Percentiles rank a stretch among this genome's conserved stretches.
Evolutionary conservation across 2,329 filamentous ascomycete species (phyloP).

Genomic region (Cercospora beticola): DNA sequence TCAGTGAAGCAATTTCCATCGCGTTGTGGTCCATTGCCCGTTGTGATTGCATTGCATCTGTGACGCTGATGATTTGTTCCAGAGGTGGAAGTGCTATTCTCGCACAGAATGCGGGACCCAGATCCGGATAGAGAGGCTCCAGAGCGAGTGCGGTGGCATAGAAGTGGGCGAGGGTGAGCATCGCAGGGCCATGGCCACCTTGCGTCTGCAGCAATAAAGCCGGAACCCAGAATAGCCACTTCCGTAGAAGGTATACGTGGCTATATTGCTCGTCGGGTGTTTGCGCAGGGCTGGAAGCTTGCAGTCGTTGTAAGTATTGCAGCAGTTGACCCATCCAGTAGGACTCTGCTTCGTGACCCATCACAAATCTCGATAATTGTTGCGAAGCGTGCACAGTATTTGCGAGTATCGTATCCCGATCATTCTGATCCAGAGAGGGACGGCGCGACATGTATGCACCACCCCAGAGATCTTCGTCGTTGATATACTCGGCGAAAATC

Average conservation of each 20-base stretch:
- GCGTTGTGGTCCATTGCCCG: conserved; percentile 44
- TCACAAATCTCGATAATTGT: conserved; percentile 46
- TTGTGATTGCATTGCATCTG: conserved; percentile 62
- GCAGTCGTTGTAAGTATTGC: conserved; percentile 48
- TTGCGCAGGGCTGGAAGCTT: conserved; percentile 43
- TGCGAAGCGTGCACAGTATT: conserved; percentile 46
- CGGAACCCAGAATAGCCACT: conserved; percentile 96
- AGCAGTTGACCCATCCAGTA: conserved; percentile 52
- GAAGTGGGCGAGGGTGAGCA: conserved; percentile 85
- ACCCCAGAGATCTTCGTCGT: conserved; percentile 59
- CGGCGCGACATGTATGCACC: conserved; percentile 24
- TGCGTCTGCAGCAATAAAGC: conserved; percentile 77
- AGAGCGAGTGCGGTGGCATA: conserved; percentile 85
- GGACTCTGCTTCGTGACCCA: conserved; percentile 47
- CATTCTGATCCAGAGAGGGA: conserved; percentile 24
- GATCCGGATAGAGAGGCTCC: conserved; percentile 87
- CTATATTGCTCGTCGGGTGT: conserved; percentile 81
- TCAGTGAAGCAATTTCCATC: conserved; percentile 47
- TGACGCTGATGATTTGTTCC: conserved; percentile 78
- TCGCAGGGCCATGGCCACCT: conserved; percentile 70
- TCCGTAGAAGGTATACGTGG: conserved; percentile 80
- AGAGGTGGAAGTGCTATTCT: conserved; percentile 73
- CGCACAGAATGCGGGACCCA: conserved; percentile 77
- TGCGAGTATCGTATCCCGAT: conserved; percentile 37
- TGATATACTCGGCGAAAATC: conserved; percentile 77